Conservation (phyloP, 345 rosid species). For the Erucastrum elatum region DNA sequence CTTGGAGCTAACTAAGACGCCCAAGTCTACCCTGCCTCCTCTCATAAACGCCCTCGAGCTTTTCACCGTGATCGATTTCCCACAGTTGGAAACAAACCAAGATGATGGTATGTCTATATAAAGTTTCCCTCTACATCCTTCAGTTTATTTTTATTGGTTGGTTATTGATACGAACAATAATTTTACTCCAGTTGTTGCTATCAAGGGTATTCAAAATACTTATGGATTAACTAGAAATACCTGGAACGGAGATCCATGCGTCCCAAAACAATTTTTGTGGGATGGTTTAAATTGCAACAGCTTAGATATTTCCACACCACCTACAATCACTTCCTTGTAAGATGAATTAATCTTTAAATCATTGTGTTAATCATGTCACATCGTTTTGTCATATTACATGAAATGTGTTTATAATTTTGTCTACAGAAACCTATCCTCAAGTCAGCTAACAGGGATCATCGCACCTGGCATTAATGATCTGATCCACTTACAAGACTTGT, state of each 20-base stretch:
- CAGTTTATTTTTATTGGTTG: not conserved
- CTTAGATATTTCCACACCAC: conserved; percentile 20
- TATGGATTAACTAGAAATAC: conserved; percentile 41
- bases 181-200: conserved; percentile 39
- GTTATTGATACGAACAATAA: not conserved
- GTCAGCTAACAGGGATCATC: conserved; percentile 43
- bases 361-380: not conserved
- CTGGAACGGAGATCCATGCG: conserved; percentile 67
- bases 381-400: not conserved
- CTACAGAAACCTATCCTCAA: conserved; percentile 46
- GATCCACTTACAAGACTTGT: conserved; percentile 41
- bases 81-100: conserved; percentile 20
- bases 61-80: conserved; percentile 27
- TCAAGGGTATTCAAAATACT: conserved; percentile 36
- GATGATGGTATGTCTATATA: conserved; percentile 36
- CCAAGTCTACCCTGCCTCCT: conserved; percentile 38
- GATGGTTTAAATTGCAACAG: conserved; percentile 51
- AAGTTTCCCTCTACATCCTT: not conserved
- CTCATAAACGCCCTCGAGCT: conserved; percentile 38
- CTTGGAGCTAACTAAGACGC: conserved; percentile 20
- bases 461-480: conserved; percentile 33
- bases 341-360: not conserved
- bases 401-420: not conserved
- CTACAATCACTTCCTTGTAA: conserved; percentile 46
- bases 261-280: conserved; percentile 42